Evolutionary conservation across 495 filamentous ascomycete species (phyloP).

Genomic region (Trichoderma erinaceum): DNA sequence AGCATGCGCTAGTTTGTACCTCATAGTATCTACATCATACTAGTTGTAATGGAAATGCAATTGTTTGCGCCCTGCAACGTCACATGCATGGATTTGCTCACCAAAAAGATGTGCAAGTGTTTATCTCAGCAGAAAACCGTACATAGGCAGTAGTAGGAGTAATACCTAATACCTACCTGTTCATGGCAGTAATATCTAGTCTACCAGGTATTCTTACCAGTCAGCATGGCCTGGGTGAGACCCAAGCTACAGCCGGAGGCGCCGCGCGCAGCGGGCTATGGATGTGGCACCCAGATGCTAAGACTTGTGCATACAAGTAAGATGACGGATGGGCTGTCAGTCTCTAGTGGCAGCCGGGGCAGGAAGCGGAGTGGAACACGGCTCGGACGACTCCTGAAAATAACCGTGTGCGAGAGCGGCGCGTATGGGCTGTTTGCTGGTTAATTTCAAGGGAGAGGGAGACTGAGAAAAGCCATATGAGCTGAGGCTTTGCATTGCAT

Average conservation of each 20-base stretch:
- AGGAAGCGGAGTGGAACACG: background rate
- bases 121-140: background rate
- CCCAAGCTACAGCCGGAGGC: background rate
- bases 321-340: conserved; percentile 4
- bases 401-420: background rate
- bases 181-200: no score
- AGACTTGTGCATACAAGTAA: conserved; percentile 5
- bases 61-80: background rate
- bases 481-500: background rate
- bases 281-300: conserved; percentile 11
- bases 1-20: no score
- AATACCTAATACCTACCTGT: no score
- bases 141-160: no score
- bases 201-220: background rate
- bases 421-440: background rate
- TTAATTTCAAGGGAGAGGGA: background rate
- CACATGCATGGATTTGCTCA: background rate
- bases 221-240: background rate
- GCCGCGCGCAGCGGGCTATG: background rate
- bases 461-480: background rate
- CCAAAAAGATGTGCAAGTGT: no score
- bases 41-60: background rate
- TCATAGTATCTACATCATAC: no score
- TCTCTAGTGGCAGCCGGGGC: conserved; percentile 1
- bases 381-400: conserved; percentile 2